Base-by-base conservation (phyloP, 116 monocot species). In the Iris pallida region DNA sequence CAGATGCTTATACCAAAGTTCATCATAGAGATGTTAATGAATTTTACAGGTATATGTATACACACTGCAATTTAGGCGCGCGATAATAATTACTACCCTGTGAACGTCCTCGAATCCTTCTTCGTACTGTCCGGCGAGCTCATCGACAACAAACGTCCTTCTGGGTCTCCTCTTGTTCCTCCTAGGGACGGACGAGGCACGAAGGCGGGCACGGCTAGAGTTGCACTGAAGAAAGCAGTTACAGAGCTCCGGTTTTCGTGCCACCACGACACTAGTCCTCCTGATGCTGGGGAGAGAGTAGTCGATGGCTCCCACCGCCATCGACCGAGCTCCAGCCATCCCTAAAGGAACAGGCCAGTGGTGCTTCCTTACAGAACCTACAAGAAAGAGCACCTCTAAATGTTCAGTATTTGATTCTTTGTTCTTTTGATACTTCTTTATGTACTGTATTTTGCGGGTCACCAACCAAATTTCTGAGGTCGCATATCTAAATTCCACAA, bases 81-180 rank as follows among this genome's bases (percentile, higher is more conserved):
- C n/a, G n/a, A n/a, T n/a, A n/a, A 30, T 30, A 30, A 30, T 30
- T 1, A 30, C 3, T 30, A 92, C 92, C 76, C 40, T 3, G 51
- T 88, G 78, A 40, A 92, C 78, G 55, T 92, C 92, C 0, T 75
- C 79, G 62, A 86, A 92, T 8, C 83, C 74, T 46, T 92, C 92
- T 19, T 92, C 92, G 59, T 92, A 92, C 10, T 85, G 80, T 5
- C 89, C 92, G 12, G 68, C 92, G 20, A 92, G 71, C 52, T 92
- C 81, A 48, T 71, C 69, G 54, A 78, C 83, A 42, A 68, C 44
- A 20, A 92, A 57, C 40, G 71, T 55, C 43, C 64, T 68, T 64
- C 57, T 69, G 54, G 69, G 55, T 45, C 16, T 15, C 71, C 53
- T 62, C 68, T 68, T 66, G 73, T 68, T 65, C 48, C 67, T 12